Percentiles rank a stretch among this genome's conserved stretches.
phyloP scores from a whole-genome alignment of 139 green algal genomes.

The Chlorella sorokiniana region DNA sequence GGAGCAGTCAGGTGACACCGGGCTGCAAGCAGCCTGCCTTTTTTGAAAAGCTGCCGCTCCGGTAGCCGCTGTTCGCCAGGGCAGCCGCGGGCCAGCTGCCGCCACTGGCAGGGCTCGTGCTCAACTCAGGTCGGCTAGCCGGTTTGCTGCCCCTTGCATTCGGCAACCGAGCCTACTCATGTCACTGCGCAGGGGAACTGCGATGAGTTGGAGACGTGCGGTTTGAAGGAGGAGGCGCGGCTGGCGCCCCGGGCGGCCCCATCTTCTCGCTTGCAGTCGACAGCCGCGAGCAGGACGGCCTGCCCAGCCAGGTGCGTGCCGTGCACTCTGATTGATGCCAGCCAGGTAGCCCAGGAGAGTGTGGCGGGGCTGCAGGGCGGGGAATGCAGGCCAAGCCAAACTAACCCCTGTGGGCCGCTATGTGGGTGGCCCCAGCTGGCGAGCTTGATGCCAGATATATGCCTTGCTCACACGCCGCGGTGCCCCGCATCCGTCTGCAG shows the following conservation, averaged over 20 bases:
- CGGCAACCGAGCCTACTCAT: neutral
- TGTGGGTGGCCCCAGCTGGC: neutral
- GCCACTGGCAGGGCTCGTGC: neutral
- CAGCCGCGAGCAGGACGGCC: conserved; percentile 23
- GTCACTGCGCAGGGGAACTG: conserved; percentile 9
- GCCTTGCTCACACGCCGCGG: neutral
- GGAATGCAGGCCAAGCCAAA: too few species aligned
- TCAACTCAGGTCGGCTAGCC: neutral
- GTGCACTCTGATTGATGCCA: neutral
- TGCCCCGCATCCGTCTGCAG: conserved; percentile 29
- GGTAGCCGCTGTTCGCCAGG: neutral
- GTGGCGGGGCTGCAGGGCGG: neutral
- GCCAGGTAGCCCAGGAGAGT: neutral
- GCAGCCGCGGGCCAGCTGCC: neutral
- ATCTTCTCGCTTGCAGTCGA: conserved; percentile 58
- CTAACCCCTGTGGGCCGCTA: neutral
- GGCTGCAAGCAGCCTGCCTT: neutral
- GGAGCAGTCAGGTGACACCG: conserved; percentile 36
- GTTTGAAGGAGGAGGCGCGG: conserved; percentile 1
- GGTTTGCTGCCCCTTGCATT: too few species aligned
- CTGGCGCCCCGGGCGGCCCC: conserved; percentile 41
- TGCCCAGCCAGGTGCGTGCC: conserved; percentile 29
- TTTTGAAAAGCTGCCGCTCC: too few species aligned
- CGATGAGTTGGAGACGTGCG: conserved; percentile 8
- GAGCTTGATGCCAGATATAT: neutral